Evolutionary conservation across 495 filamentous ascomycete species (phyloP).

Genomic region (Lasiosphaeria miniovina): DNA sequence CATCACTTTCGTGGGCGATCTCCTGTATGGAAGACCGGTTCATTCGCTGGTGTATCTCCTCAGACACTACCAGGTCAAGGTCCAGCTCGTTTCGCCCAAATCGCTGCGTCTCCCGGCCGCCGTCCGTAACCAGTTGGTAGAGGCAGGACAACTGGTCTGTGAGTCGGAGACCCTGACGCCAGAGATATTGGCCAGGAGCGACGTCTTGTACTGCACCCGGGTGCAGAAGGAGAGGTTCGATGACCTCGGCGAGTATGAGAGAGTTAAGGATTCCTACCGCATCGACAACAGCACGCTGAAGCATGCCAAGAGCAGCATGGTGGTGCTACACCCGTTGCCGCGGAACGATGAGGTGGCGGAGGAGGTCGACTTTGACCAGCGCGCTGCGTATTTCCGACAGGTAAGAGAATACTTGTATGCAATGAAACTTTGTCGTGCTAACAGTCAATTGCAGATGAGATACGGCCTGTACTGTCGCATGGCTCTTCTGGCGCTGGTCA

Average conservation of each 20-base stretch:
- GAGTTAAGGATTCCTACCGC: slow-evolving; percentile 79
- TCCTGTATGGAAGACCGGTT: slow-evolving; percentile 88
- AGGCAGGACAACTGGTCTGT: slow-evolving; percentile 67
- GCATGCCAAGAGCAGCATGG: slow-evolving; percentile 84
- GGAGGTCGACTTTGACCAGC: slow-evolving; percentile 95
- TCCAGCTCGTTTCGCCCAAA: slow-evolving; percentile 85
- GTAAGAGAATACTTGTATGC: slow-evolving; percentile 51
- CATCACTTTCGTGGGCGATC: slow-evolving; percentile 92
- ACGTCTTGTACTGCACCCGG: slow-evolving; percentile 93
- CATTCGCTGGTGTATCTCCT: slow-evolving; percentile 93
- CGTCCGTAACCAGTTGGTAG: slow-evolving; percentile 65
- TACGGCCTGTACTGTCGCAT: slow-evolving; percentile 98
- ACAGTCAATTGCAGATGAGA: slow-evolving; percentile 67
- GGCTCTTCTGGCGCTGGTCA: slow-evolving; percentile 89
- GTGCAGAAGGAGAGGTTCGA: slow-evolving; percentile 95
- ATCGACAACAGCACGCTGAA: slow-evolving; percentile 89
- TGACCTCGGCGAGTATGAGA: slow-evolving; percentile 74
- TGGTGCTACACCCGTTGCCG: slow-evolving; percentile 93
- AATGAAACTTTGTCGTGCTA: slow-evolving; percentile 34
- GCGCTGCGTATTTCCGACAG: slow-evolving; percentile 98
- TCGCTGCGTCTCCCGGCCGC: slow-evolving; percentile 72
- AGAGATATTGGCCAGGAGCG: slow-evolving; percentile 76
- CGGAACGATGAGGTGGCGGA: slow-evolving; percentile 87
- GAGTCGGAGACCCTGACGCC: slow-evolving; percentile 77
- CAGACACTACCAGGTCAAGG: slow-evolving; percentile 86